A percentile compares a stretch with the other conserved stretches of the same genome.
Conservation (phyloP, 495 filamentous ascomycete species). For the Trichocladium antarcticum region DNA sequence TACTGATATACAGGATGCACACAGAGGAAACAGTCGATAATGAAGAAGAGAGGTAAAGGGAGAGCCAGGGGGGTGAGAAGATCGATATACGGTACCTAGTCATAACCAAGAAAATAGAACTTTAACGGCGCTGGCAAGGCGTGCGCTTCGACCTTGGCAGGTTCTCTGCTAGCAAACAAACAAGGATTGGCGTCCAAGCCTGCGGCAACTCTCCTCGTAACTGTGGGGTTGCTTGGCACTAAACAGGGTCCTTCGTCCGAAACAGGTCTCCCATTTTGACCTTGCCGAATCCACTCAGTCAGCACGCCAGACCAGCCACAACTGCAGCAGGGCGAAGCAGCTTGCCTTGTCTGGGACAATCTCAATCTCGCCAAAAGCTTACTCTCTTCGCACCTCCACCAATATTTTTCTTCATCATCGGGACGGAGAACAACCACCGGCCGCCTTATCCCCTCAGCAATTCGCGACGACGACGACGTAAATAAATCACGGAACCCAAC, state of each 20-base stretch:
- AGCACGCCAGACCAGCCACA: not conserved
- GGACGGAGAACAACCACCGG: not conserved
- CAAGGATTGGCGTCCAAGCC: no score
- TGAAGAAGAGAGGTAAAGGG: no score
- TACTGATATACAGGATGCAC: no score
- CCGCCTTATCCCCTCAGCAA: not conserved
- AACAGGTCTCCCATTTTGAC: not conserved
- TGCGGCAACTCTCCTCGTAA: not conserved
- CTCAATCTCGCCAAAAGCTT: constrained; percentile 2
- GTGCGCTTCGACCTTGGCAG: no score
- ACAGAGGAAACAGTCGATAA: no score
- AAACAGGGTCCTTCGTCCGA: not conserved
- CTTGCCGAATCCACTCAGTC: not conserved
- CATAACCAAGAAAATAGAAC: no score
- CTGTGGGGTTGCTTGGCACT: not conserved
- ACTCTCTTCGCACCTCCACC: not conserved
- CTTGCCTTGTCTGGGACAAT: not conserved
- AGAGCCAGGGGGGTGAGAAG: no score
- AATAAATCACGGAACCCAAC: not conserved
- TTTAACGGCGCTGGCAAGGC: no score
- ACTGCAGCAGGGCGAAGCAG: constrained; percentile 1
- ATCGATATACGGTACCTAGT: no score
- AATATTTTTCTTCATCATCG: not conserved
- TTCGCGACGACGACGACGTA: no score
- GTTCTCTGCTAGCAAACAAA: no score